Evolutionary conservation across 1,284 basidiomycete species (phyloP).

Genomic region (Tetrapyrgos nigripes): DNA sequence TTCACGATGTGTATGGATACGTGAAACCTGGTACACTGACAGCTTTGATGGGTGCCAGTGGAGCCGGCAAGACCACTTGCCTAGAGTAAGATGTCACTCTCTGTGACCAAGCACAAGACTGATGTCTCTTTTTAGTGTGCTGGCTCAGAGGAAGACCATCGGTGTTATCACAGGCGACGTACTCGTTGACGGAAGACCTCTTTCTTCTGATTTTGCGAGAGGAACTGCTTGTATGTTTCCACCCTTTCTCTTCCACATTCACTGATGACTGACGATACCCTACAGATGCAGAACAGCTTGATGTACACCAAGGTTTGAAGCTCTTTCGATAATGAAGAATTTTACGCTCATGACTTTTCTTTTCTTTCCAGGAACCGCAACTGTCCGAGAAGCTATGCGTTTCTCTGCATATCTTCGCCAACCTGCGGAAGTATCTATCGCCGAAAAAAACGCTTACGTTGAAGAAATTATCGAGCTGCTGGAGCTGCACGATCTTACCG

Average conservation of each 20-base stretch:
- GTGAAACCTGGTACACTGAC: constrained; percentile 88
- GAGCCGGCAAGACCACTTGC: constrained; percentile 49
- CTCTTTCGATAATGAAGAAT: not conserved
- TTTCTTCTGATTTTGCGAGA: constrained; percentile 79
- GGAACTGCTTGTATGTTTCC: constrained; percentile 68
- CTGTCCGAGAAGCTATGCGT: constrained; percentile 88
- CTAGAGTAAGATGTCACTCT: constrained; percentile 5
- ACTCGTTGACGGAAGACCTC: constrained; percentile 79
- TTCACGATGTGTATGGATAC: constrained; percentile 89
- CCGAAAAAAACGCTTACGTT: constrained; percentile 85
- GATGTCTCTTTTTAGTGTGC: constrained; percentile 87
- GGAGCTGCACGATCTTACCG: constrained; percentile 68
- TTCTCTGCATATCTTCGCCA: constrained; percentile 94
- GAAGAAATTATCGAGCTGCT: constrained; percentile 79
- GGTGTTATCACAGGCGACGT: constrained; percentile 85
- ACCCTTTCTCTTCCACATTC: constrained; percentile 33
- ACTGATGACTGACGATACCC: constrained; percentile 34
- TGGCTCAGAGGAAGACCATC: constrained; percentile 88
- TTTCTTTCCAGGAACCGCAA: constrained; percentile 59
- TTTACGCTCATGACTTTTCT: not conserved
- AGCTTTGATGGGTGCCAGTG: constrained; percentile 82
- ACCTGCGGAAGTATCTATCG: constrained; percentile 70
- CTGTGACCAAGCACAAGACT: constrained; percentile 41
- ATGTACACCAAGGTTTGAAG: constrained; percentile 74
- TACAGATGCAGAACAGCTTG: constrained; percentile 82